Percentiles rank a stretch among this genome's conserved stretches.
Evolutionary conservation across 768 basidiomycete species (phyloP).

Genomic region (Cystofilobasidium ferigula): DNA sequence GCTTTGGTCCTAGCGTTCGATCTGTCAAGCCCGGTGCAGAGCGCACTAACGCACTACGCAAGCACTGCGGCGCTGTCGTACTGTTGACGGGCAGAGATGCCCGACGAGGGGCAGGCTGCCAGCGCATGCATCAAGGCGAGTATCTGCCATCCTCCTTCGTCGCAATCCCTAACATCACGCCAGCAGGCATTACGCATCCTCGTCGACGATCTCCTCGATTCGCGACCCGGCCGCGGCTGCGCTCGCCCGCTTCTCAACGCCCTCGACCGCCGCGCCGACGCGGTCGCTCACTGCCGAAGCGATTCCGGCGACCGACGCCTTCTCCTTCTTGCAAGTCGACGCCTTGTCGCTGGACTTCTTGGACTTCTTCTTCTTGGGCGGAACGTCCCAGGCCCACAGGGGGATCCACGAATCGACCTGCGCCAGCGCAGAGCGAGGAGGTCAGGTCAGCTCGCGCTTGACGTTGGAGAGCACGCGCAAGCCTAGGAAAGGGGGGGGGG

Average conservation of each 20-base stretch:
- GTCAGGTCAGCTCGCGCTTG: constrained; percentile 15
- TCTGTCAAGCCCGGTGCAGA: too few species aligned
- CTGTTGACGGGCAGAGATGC: too few species aligned
- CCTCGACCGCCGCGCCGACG: not conserved
- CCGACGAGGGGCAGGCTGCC: too few species aligned
- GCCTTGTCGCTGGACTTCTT: constrained; percentile 3
- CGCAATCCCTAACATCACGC: too few species aligned
- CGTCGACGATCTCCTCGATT: not conserved
- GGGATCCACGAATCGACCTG: constrained; percentile 97
- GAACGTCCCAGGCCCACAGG: constrained; percentile 89
- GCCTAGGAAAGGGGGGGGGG: not conserved
- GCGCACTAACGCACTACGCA: too few species aligned
- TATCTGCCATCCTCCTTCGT: too few species aligned
- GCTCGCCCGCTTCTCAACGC: not conserved
- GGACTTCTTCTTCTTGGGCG: constrained; percentile 55
- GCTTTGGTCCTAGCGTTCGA: too few species aligned
- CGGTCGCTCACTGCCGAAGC: not conserved
- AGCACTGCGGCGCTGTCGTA: too few species aligned
- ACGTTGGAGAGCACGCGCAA: not conserved
- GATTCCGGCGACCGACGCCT: not conserved
- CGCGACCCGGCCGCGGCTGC: not conserved
- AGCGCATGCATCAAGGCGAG: too few species aligned
- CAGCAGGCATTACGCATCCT: too few species aligned
- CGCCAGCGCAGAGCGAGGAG: constrained; percentile 10
- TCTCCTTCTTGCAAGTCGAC: constrained; percentile 1